A percentile compares a stretch with the other conserved stretches of the same genome.
These are phyloP conservation scores for Solanum ahanhuiri DNA, from an alignment of 257 asterid species.

Conservation along the genomic window DNA sequence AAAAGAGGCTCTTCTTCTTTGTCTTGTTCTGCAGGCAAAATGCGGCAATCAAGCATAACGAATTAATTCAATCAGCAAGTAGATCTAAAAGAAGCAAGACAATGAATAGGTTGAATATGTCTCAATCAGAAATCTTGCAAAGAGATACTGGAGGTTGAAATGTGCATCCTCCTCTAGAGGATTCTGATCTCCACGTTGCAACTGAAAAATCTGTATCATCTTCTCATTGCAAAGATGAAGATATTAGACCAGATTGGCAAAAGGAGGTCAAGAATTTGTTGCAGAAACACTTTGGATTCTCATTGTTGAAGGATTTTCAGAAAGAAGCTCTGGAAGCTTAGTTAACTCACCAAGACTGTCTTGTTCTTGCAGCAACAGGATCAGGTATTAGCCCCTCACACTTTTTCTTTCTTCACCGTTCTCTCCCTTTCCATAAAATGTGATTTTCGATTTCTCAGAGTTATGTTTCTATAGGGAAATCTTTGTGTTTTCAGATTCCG, in stretches of 20 bases:
- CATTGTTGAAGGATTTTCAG: conserved; percentile 51
- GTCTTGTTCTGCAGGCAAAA: conserved; percentile 13
- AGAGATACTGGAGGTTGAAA: conserved; percentile 7
- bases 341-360: conserved; percentile 50
- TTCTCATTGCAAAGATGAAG: conserved; percentile 19
- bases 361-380: conserved; percentile 77
- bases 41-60: conserved; percentile 39
- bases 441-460: conserved; percentile 3
- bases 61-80: conserved; percentile 23
- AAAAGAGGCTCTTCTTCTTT: conserved; percentile 27
- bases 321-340: conserved; percentile 66
- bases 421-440: not conserved
- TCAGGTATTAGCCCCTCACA: conserved; percentile 36
- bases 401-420: not conserved
- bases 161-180: conserved; percentile 5
- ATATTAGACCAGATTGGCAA: conserved; percentile 43
- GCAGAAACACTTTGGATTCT: conserved; percentile 41
- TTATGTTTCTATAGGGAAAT: conserved; percentile 43
- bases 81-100: conserved; percentile 27
- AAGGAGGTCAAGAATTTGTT: conserved; percentile 21
- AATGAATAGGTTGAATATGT: not conserved
- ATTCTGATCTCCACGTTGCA: conserved; percentile 2
- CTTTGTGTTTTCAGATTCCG: conserved; percentile 63
- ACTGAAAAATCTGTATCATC: not conserved
- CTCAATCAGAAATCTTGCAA: conserved; percentile 5